A percentile compares a stretch with the other conserved stretches of the same genome.
Evolutionary conservation across 768 basidiomycete species (phyloP).

Genomic region (Hydnomerulius pinastri): DNA sequence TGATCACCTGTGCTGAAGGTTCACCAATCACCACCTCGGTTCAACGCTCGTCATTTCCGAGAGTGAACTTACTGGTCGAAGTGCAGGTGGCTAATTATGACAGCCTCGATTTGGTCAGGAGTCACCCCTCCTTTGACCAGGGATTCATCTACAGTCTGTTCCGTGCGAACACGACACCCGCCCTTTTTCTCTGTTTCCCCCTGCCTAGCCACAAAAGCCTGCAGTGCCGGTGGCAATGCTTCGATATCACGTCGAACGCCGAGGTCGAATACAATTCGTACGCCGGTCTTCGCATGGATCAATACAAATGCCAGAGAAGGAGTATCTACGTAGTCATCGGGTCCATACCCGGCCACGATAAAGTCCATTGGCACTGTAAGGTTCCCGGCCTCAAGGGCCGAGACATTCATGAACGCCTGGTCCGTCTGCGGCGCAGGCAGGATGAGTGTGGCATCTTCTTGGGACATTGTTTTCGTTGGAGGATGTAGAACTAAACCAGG

Average conservation of each 20-base stretch:
- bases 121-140: constrained; percentile 49
- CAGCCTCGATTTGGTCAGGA: constrained; percentile 44
- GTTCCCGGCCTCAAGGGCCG: constrained; percentile 55
- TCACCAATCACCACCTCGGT: neutral
- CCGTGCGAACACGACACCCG: neutral
- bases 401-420: constrained; percentile 56
- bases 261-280: constrained; percentile 55
- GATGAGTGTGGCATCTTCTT: constrained; percentile 1
- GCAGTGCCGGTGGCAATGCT: constrained; percentile 38
- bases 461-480: constrained; percentile 2
- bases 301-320: constrained; percentile 58
- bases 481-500: too few species aligned
- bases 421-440: constrained; percentile 42
- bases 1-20: constrained; percentile 43
- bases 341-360: constrained; percentile 37
- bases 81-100: constrained; percentile 55
- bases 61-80: constrained; percentile 47
- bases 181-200: constrained; percentile 5
- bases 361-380: constrained; percentile 40
- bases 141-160: constrained; percentile 48
- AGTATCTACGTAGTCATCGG: constrained; percentile 28
- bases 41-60: neutral
- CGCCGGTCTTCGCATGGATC: constrained; percentile 43
- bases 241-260: constrained; percentile 52
- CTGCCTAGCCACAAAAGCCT: constrained; percentile 24